Base-by-base conservation (phyloP, 495 filamentous ascomycete species). In the Tuber umbilicatum region DNA sequence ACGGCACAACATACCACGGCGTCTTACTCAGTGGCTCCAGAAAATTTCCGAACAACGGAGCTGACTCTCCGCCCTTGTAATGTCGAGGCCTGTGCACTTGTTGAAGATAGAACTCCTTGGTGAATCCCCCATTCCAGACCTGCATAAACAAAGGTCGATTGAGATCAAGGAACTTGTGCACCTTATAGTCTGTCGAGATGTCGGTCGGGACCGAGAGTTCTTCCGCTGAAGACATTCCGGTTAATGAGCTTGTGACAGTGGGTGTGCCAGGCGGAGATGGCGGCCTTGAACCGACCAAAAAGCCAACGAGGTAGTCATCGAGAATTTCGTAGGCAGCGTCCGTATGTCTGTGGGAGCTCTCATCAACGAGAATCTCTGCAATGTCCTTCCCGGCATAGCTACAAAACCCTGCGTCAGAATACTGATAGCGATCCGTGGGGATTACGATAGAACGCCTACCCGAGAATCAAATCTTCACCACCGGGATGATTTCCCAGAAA, bases 31-130 rank as follows among this genome's bases (percentile, higher is more conserved):
- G 85, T 10, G 96, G 96, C 84, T 99, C 96, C 17, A 99, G 87
- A 84, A 98, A 95, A 84, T 99, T 99, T 64, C 96, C 96, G 84
- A 99, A 99, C 41, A 99, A 84, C 10, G 95, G 96, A 42, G 96
- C 95, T 7, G 94, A 97, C 74, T 89, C 89, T 60, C 95, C 95
- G 71, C 93, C 93, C 79, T 89, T 94, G 87, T 97, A 98, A 85
- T 98, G 93, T 73, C 94, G 89, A 38, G 94, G 94, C 69, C 94
- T 89, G 83, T 99, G 96, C 47, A 99, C 92, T 84, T 99, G 94
- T 71, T 97, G 90, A 17, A 99, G 88, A 79, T 99, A 99, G 82
- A 98, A 98, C 41, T 92, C 89, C 82, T 97, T 98, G 76, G 84
- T 89, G 85, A 97, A 99, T 16, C 91, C 91, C 71, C 94, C 91